Percentiles rank a stretch among this genome's conserved stretches.
These are phyloP conservation scores for Hanseniaspora meyeri DNA, from an alignment of 805 yeast genomes.

Conservation along the genomic window DNA sequence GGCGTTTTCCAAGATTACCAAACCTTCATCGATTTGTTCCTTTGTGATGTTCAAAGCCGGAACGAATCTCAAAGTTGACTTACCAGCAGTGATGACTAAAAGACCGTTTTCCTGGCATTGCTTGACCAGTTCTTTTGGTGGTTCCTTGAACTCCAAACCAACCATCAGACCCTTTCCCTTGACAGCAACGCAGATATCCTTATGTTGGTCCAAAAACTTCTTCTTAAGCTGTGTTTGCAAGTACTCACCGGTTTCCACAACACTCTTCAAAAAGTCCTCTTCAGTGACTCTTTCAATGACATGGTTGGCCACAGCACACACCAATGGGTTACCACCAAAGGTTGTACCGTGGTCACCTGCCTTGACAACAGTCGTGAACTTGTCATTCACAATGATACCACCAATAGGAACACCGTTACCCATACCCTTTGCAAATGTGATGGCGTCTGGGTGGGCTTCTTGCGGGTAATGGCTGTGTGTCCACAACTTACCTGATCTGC, in stretches of 20 bases:
- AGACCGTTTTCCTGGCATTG: constrained; percentile 70
- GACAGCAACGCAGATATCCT: constrained; percentile 49
- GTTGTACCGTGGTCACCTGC: constrained; percentile 98
- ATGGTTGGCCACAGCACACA: constrained; percentile 64
- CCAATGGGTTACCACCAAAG: constrained; percentile 94
- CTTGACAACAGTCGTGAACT: constrained; percentile 55
- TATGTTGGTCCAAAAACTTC: constrained; percentile 40
- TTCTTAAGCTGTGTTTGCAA: constrained; percentile 40
- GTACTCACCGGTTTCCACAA: constrained; percentile 46
- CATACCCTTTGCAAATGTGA: constrained; percentile 89
- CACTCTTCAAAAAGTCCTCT: constrained; percentile 46
- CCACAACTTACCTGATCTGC: constrained; percentile 88
- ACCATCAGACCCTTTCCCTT: constrained; percentile 84
- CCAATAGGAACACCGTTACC: constrained; percentile 97
- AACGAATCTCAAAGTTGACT: constrained; percentile 77
- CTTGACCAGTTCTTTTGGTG: constrained; percentile 50
- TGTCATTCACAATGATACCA: constrained; percentile 77
- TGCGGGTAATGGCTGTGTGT: constrained; percentile 67
- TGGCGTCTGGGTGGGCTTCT: constrained; percentile 85
- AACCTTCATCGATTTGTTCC: constrained; percentile 55
- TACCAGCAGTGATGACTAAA: constrained; percentile 81
- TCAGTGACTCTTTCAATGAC: constrained; percentile 60
- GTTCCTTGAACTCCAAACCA: constrained; percentile 64
- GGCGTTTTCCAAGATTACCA: constrained; percentile 52
- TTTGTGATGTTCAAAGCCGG: constrained; percentile 82